Evolutionary conservation across 2,329 filamentous ascomycete species (phyloP).

Genomic region (Karstenula rhodostoma): DNA sequence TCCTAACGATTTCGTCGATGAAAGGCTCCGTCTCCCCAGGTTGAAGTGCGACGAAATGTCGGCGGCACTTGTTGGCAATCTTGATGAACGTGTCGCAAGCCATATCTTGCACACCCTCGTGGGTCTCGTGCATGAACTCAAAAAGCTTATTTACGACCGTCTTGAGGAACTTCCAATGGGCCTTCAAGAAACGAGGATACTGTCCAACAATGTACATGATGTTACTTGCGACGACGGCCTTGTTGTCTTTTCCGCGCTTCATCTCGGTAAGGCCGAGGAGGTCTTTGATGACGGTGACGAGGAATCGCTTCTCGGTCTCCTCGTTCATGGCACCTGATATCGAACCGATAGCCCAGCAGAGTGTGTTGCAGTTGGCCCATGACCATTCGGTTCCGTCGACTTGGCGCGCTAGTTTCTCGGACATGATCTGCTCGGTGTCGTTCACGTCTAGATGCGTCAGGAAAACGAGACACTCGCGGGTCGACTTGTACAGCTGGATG

Average conservation of each 20-base stretch:
- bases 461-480: constrained; percentile 95
- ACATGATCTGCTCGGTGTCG: constrained; percentile 99
- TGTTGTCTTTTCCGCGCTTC: constrained; percentile 99
- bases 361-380: constrained; percentile 99
- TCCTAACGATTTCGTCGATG: constrained; percentile 97
- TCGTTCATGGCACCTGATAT: constrained; percentile 99
- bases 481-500: constrained; percentile 99
- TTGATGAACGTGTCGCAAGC: constrained; percentile 99
- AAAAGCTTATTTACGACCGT: constrained; percentile 99
- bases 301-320: constrained; percentile 97
- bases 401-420: constrained; percentile 93
- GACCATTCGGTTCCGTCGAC: constrained; percentile 98
- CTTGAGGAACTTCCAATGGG: constrained; percentile 99
- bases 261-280: constrained; percentile 95
- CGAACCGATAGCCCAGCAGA: constrained; percentile 99
- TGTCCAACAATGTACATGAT: constrained; percentile 99
- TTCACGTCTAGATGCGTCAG: constrained; percentile 96
- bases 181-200: constrained; percentile 97
- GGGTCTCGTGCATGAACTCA: constrained; percentile 99
- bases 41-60: constrained; percentile 96
- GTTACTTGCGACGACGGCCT: constrained; percentile 97
- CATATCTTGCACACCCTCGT: constrained; percentile 99
- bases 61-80: constrained; percentile 96
- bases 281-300: constrained; percentile 99
- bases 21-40: constrained; percentile 95